phyloP scores from a whole-genome alignment of 2,329 filamentous ascomycete species.

The Epichloe sibirici region DNA sequence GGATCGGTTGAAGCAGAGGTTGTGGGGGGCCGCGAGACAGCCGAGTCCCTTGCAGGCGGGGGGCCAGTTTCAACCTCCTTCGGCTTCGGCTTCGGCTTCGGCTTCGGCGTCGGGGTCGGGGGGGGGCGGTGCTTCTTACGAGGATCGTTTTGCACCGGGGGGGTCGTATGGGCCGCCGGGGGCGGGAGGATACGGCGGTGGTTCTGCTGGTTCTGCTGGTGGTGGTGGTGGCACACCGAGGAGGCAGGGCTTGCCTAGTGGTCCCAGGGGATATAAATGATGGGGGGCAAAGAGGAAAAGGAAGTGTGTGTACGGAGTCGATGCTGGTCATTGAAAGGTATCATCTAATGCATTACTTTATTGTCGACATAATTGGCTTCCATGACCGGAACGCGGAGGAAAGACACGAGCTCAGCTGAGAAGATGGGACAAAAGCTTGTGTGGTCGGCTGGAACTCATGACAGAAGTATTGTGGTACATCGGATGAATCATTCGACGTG shows the following conservation, averaged over 20 bases:
- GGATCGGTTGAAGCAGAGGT: slow-evolving; percentile 66
- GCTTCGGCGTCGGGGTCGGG: too few species aligned
- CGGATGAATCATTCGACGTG: too few species aligned
- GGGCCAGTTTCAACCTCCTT: slow-evolving; percentile 35
- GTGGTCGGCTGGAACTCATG: too few species aligned
- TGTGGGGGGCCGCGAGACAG: slow-evolving; percentile 54
- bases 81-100: too few species aligned
- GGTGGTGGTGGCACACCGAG: slow-evolving; percentile 21
- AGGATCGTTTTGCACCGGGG: slow-evolving; percentile 33
- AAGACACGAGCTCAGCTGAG: too few species aligned
- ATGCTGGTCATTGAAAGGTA: not conserved
- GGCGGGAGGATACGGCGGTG: slow-evolving; percentile 23
- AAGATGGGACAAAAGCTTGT: too few species aligned
- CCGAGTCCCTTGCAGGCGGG: slow-evolving; percentile 38
- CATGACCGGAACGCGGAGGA: too few species aligned
- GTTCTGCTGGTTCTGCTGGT: slow-evolving; percentile 2
- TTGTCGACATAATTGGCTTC: not conserved
- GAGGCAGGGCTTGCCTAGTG: slow-evolving; percentile 32
- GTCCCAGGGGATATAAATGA: slow-evolving; percentile 30
- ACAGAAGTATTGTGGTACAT: too few species aligned
- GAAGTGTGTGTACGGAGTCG: not conserved
- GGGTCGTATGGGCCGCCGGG: slow-evolving; percentile 31
- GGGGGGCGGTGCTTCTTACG: slow-evolving; percentile 23
- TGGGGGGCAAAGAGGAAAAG: not conserved
- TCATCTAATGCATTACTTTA: not conserved